Percentiles rank a stretch among this genome's conserved stretches.
Conservation (phyloP, 306 rosid genomes). For the Dalbergia cochinchinensis region DNA sequence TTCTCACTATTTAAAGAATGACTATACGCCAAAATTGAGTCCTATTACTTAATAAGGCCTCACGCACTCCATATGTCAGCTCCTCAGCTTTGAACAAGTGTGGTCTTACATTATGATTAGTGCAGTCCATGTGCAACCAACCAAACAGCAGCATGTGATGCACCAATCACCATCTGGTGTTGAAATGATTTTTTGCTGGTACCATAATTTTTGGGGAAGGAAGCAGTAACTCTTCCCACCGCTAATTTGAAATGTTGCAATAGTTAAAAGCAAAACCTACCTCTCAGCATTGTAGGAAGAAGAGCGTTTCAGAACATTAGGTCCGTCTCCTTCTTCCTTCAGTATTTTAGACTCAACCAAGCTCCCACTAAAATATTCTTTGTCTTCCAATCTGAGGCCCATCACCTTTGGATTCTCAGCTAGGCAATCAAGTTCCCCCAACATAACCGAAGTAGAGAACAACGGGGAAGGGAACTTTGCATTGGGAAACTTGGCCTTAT, state of each 20-base stretch:
- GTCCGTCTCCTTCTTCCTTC: constrained; percentile 62
- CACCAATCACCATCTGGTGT: neutral
- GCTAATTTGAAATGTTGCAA: constrained; percentile 32
- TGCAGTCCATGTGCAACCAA: constrained; percentile 21
- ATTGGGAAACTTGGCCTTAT: constrained; percentile 72
- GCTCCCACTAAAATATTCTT: constrained; percentile 92
- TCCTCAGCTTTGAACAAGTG: constrained; percentile 23
- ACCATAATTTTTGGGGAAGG: constrained; percentile 32
- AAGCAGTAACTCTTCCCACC: constrained; percentile 20
- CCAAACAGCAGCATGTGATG: constrained; percentile 25
- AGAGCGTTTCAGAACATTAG: constrained; percentile 69
- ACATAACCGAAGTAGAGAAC: constrained; percentile 71
- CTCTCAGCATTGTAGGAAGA: constrained; percentile 88
- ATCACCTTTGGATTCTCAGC: constrained; percentile 71
- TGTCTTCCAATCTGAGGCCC: constrained; percentile 79
- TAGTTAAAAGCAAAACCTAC: constrained; percentile 56
- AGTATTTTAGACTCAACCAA: constrained; percentile 70
- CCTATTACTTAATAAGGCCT: constrained; percentile 22
- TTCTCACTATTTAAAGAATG: constrained; percentile 21
- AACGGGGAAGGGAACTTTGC: constrained; percentile 78
- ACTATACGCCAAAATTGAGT: constrained; percentile 30
- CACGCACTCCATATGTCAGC: constrained; percentile 23
- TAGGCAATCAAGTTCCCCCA: constrained; percentile 75
- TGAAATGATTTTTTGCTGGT: neutral
- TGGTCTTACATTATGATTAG: constrained; percentile 15